phyloP scores from a whole-genome alignment of 1,284 basidiomycete species.

The Bondarzewia mesenterica region DNA sequence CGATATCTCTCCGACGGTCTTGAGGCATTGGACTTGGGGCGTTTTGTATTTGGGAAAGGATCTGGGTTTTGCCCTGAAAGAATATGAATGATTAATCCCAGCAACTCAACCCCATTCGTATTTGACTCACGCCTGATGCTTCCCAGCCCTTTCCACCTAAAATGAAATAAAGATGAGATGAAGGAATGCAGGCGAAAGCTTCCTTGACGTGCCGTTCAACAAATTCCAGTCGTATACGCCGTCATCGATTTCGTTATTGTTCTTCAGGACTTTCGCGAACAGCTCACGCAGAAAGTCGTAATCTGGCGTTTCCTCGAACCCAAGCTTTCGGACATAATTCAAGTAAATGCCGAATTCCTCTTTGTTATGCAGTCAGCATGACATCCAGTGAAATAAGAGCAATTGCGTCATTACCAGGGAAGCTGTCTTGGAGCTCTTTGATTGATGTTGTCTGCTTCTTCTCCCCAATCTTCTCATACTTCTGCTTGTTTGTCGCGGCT shows the following conservation, averaged over 20 bases:
- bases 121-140: slow-evolving; percentile 60
- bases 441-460: slow-evolving; percentile 97
- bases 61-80: slow-evolving; percentile 44
- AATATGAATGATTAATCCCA: no score
- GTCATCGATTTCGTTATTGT: slow-evolving; percentile 82
- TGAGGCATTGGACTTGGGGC: slow-evolving; percentile 32
- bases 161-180: slow-evolving; percentile 8
- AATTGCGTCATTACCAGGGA: slow-evolving; percentile 62
- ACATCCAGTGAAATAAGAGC: neutral
- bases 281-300: slow-evolving; percentile 93
- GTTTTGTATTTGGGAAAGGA: slow-evolving; percentile 54
- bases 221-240: slow-evolving; percentile 89
- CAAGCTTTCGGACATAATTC: slow-evolving; percentile 83
- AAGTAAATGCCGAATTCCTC: slow-evolving; percentile 87
- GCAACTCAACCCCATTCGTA: no score
- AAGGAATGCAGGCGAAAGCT: slow-evolving; percentile 6
- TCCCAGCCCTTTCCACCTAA: slow-evolving; percentile 93
- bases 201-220: slow-evolving; percentile 48
- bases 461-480: slow-evolving; percentile 98
- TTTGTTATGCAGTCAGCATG: slow-evolving; percentile 17
- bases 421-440: slow-evolving; percentile 89
- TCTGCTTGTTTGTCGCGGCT: slow-evolving; percentile 96
- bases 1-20: slow-evolving; percentile 48
- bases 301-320: slow-evolving; percentile 92
- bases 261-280: slow-evolving; percentile 88